Conservation (phyloP, 192 early-diverging fungal genomes). For the Phlyctochytrium planicorne region DNA sequence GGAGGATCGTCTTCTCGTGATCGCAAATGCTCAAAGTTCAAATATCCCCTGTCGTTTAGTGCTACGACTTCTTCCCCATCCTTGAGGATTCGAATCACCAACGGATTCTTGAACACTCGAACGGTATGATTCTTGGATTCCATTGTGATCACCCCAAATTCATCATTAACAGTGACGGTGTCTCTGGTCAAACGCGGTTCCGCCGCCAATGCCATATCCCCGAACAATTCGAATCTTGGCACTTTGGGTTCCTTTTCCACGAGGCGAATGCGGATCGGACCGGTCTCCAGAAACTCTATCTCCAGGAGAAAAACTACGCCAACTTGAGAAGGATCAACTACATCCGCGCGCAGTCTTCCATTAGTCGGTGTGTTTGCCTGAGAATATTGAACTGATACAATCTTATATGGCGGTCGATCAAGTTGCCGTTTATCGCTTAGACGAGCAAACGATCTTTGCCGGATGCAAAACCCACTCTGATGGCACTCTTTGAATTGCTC, state of each 20-base stretch:
- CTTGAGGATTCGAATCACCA: slow-evolving; percentile 25
- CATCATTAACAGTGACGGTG: slow-evolving; percentile 15
- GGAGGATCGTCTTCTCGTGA: slow-evolving; percentile 43
- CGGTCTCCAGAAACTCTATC: not conserved
- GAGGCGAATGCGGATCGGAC: slow-evolving; percentile 27
- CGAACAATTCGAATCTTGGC: slow-evolving; percentile 14
- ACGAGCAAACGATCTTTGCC: slow-evolving; percentile 87
- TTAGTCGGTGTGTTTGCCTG: slow-evolving; percentile 38
- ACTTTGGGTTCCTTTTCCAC: slow-evolving; percentile 13
- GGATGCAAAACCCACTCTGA: slow-evolving; percentile 82
- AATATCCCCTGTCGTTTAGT: slow-evolving; percentile 81
- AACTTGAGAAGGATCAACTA: slow-evolving; percentile 19
- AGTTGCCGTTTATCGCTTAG: slow-evolving; percentile 32
- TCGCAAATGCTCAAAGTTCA: slow-evolving; percentile 80
- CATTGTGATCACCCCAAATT: slow-evolving; percentile 28
- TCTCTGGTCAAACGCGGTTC: not conserved
- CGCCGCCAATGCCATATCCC: not conserved
- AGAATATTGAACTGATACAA: slow-evolving; percentile 65
- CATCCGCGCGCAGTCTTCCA: slow-evolving; percentile 39
- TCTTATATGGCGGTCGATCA: not conserved
- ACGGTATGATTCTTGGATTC: slow-evolving; percentile 45
- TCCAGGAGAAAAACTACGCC: not conserved
- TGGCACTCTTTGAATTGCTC: slow-evolving; percentile 83
- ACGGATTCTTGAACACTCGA: slow-evolving; percentile 56
- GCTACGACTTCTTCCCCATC: not conserved